Base-by-base conservation (phyloP, 805 yeast genomes). In the Schwanniomyces polymorphus region DNA sequence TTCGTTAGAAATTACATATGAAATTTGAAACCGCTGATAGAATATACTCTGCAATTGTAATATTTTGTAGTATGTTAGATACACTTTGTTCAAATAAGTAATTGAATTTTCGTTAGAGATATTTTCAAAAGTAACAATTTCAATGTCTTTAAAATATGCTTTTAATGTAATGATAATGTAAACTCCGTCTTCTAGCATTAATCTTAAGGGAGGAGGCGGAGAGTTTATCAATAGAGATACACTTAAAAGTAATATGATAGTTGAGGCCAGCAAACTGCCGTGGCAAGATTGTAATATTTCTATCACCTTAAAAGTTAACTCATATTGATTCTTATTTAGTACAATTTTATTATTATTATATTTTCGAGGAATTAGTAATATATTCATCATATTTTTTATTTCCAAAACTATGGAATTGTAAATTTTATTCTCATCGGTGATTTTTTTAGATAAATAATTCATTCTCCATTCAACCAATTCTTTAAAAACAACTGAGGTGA, bases 301-400 rank as follows among this genome's bases (percentile, higher is more conserved):
- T 11, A 60, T 42, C 16, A 56, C 49, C 38, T 56, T 61, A 46
- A 44, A 63, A 29, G 52, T 57, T 26, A 63, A 38, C 47, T 67
- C 69, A 31, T 52, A 54, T 23, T 53, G 51, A 14, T 49, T 48
- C 39, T 44, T 50, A 12, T 34, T 42, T 7, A 37, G 33, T 18
- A 35, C 41, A 21, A 27, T 35, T 5, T 37, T 37, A 10, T 28
- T 43, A 16, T 45, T 46, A 7, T 46, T 47, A 38, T 48, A 53
- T 27, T 51, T 38, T 11, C 41, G 29, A 2, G 60, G 31, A 11
- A 11, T 23, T 11, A 45, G 35, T 11, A 28, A 29, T n/a, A 17
- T 2, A 10, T 28, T 25, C 9, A 45, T 5, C 6, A 37, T 27
- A 25, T 34, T 12, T 7, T 46, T 27, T 27, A 35, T 23, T 18